Conservation (phyloP, 768 basidiomycete species). For the Kwoniella newhampshirensis region DNA sequence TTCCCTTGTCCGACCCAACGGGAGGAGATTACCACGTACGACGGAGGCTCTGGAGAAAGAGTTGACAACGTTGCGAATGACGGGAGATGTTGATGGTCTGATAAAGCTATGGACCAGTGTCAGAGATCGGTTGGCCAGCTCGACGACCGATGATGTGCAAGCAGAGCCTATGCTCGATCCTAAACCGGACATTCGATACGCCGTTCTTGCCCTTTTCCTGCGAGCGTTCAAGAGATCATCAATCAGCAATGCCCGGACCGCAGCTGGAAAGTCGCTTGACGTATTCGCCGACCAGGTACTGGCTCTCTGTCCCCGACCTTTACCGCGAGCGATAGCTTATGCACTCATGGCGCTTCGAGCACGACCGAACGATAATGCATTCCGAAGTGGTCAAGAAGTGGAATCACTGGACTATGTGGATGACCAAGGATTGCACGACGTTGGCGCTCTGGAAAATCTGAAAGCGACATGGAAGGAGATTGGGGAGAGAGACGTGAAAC, state of each 20-base stretch:
- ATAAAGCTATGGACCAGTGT: conserved; percentile 8
- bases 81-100: conserved; percentile 6
- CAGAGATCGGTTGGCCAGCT: background rate
- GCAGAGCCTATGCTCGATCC: background rate
- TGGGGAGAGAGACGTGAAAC: conserved; percentile 63
- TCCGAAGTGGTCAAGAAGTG: conserved; percentile 11
- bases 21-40: background rate
- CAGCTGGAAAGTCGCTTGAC: background rate
- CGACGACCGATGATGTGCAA: background rate
- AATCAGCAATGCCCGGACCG: background rate
- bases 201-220: conserved; percentile 13
- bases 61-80: conserved; percentile 4
- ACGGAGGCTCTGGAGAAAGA: background rate
- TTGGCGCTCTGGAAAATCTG: conserved; percentile 57
- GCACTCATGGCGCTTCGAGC: conserved; percentile 15
- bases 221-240: conserved; percentile 7
- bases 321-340: conserved; percentile 1
- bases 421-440: background rate
- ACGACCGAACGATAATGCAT: background rate
- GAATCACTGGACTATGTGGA: conserved; percentile 13
- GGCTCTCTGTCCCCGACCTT: conserved; percentile 5
- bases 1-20: too few species aligned
- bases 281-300: background rate
- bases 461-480: conserved; percentile 63
- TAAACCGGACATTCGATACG: background rate